Percentiles rank a stretch among this genome's conserved stretches.
Evolutionary conservation across 108 stramenopile species (phyloP).

Genomic region (Schizochytrium sp.): DNA sequence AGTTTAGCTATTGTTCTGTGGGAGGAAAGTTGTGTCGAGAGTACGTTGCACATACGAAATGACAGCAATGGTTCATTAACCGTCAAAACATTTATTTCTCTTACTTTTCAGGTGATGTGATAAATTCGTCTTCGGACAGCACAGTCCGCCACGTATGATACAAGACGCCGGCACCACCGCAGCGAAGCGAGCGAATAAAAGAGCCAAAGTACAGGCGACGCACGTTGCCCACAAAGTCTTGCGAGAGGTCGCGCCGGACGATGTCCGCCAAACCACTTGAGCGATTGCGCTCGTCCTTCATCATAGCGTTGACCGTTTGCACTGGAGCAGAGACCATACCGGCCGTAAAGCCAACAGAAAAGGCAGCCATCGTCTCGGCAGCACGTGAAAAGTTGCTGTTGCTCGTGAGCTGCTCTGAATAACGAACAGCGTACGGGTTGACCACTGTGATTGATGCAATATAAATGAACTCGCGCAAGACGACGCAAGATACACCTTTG

Average conservation of each 20-base stretch:
- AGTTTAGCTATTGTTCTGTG: too few species aligned
- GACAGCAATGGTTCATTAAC: too few species aligned
- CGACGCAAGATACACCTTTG: background rate
- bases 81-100: background rate
- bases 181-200: background rate
- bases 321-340: background rate
- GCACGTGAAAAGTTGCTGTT: background rate
- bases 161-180: background rate
- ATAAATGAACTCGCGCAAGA: background rate
- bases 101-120: background rate
- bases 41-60: too few species aligned
- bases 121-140: background rate
- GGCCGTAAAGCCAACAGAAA: background rate
- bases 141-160: background rate
- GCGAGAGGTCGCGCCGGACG: background rate
- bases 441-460: background rate
- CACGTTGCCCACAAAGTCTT: background rate
- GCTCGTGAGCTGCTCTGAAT: background rate
- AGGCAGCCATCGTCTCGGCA: background rate
- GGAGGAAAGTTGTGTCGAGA: too few species aligned
- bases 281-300: slow-evolving; percentile 11
- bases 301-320: slow-evolving; percentile 3
- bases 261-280: background rate
- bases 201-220: background rate
- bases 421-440: background rate